Evolutionary conservation across 2,329 filamentous ascomycete species (phyloP).

Genomic region (Penicillium sp.): DNA sequence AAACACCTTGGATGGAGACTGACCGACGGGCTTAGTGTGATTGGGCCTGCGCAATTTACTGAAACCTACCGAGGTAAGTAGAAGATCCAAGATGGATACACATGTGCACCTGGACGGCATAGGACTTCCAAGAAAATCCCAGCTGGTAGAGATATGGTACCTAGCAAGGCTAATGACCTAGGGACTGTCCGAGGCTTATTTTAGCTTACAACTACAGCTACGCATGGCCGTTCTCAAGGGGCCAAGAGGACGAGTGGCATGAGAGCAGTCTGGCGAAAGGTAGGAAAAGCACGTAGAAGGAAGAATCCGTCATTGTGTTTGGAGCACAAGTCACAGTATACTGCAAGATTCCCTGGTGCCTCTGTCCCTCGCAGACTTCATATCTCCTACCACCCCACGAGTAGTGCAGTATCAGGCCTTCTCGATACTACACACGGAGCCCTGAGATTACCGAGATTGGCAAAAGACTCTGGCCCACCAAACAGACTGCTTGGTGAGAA

Average conservation of each 20-base stretch:
- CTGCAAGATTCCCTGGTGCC: not conserved
- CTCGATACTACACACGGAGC: not conserved
- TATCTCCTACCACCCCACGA: not conserved
- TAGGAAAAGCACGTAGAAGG: not conserved
- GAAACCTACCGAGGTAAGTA: too few relatives aligned
- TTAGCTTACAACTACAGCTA: not conserved
- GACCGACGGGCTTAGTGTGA: too few relatives aligned
- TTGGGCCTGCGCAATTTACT: too few relatives aligned
- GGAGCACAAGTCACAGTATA: not conserved
- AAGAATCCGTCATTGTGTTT: not conserved
- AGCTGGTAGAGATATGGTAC: too few relatives aligned
- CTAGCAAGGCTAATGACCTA: not conserved
- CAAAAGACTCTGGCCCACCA: not conserved
- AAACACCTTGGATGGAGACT: too few relatives aligned
- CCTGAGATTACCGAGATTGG: not conserved
- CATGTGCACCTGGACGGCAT: too few relatives aligned
- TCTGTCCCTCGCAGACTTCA: not conserved
- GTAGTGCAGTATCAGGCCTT: not conserved
- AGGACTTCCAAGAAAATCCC: too few relatives aligned
- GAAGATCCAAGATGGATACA: too few relatives aligned
- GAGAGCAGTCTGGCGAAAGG: not conserved
- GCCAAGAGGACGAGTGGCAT: not conserved
- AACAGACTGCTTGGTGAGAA: not conserved
- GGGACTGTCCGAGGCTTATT: not conserved
- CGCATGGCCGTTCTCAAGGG: not conserved